phyloP scores from a whole-genome alignment of 371 early-diverging fungal species.

The Blakeslea trispora region DNA sequence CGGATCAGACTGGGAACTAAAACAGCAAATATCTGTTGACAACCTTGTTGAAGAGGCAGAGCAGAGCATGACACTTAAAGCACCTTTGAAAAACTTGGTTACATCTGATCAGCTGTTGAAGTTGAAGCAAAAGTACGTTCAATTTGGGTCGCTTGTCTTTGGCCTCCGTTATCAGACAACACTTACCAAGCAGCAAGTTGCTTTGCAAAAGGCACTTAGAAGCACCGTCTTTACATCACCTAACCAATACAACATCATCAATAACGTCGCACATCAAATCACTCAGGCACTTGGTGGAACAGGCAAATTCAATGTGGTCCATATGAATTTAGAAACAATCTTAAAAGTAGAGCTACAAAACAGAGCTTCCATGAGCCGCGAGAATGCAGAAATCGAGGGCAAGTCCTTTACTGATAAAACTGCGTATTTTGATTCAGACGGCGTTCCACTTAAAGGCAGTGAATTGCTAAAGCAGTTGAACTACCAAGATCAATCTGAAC shows the following conservation, averaged over 20 bases:
- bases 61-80: conserved; percentile 5
- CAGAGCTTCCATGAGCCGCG: conserved; percentile 1
- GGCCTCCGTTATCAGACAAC: conserved; percentile 30
- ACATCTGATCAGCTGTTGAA: conserved; percentile 15
- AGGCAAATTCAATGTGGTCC: conserved; percentile 23
- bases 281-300: conserved; percentile 28
- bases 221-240: conserved; percentile 30
- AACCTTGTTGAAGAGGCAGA: conserved; percentile 5
- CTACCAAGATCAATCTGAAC: not conserved
- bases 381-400: conserved; percentile 17
- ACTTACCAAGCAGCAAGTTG: conserved; percentile 18
- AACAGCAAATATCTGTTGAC: not conserved
- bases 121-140: conserved; percentile 22
- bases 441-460: not conserved
- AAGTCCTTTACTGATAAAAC: not conserved
- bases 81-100: conserved; percentile 10
- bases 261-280: conserved; percentile 19
- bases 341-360: conserved; percentile 15
- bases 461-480: conserved; percentile 14
- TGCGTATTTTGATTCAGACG: not conserved
- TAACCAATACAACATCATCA: conserved; percentile 18
- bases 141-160: conserved; percentile 38
- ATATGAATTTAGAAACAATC: conserved; percentile 28
- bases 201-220: conserved; percentile 24
- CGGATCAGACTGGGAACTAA: conserved; percentile 24